Evolutionary conservation across 1,284 basidiomycete species (phyloP).

Genomic region (Microbotryum intermedium): DNA sequence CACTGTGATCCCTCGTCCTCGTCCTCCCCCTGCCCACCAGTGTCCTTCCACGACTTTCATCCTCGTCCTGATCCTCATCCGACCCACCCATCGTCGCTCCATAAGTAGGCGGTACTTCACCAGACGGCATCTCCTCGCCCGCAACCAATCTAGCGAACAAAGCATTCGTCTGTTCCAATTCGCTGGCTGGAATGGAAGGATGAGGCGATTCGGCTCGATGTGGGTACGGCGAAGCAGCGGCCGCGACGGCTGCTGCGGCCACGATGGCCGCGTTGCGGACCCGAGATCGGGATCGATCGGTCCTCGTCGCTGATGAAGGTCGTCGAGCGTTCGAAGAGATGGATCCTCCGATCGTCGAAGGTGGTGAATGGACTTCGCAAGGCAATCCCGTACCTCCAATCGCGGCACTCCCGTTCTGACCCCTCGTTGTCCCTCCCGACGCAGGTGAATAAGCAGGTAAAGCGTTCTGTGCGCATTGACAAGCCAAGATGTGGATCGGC

Average conservation of each 20-base stretch:
- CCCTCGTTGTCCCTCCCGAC: background rate
- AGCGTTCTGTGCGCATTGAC: constrained; percentile 43
- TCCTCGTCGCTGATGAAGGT: background rate
- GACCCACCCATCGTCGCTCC: constrained; percentile 39
- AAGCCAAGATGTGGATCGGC: constrained; percentile 68
- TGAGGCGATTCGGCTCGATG: background rate
- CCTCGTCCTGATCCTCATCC: background rate
- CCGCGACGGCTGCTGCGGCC: background rate
- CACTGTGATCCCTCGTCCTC: background rate
- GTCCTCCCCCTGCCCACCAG: background rate
- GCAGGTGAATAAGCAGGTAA: constrained; percentile 16
- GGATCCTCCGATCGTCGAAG: too few species aligned
- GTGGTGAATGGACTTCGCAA: too few species aligned
- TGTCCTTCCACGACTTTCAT: background rate
- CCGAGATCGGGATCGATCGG: constrained; percentile 1
- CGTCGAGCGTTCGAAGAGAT: background rate
- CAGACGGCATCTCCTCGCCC: constrained; percentile 55
- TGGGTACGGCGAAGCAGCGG: constrained; percentile 24
- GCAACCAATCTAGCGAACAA: constrained; percentile 50
- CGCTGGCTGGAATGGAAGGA: background rate
- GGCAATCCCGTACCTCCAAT: too few species aligned
- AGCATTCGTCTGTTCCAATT: background rate
- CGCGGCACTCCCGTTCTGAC: too few species aligned
- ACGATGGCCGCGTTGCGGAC: background rate
- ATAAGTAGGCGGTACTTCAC: constrained; percentile 58